Evolutionary conservation across 768 basidiomycete genomes (phyloP), one percentile per base, ranked within the genome.

Genomic region (Piloderma croceum): DNA sequence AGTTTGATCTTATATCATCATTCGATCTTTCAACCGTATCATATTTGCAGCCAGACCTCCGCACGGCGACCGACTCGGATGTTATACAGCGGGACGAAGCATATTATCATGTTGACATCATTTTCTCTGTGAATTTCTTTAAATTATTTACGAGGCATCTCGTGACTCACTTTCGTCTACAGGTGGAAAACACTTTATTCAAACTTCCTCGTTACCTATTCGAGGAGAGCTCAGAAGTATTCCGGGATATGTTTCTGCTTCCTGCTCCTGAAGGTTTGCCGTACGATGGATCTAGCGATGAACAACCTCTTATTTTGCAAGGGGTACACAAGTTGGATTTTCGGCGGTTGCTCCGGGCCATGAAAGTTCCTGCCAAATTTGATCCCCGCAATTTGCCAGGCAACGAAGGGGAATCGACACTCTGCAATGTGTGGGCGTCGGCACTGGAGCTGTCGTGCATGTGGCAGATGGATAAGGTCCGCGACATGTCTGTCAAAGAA

Each of bases 121-220:
- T 41, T 22, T 41, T 41, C 31, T 32, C 23, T 12, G 40, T 41
- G 23, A 21, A 25, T 34, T 41, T 15, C 32, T 15, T 5, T 31
- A 32, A 15, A 13, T 17, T 13, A 13, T 20, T 18, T 40, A 15
- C 10, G 24, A 27, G n/a, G 15, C 38, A 20, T 18, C 27, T 34
- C 12, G 24, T 20, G 7, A 10, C 12, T 13, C 9, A 18, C 7
- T n/a, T n/a, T n/a, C n/a, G n/a, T n/a, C n/a, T n/a, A n/a, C n/a
- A n/a, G 68, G 68, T 67, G 21, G 69, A 70, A 34, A 54, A 59
- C 31, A 48, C 47, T 10, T 41, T 66, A 17, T 71, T 68, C 57
- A 64, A 64, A 41, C 50, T 70, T 9, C 68, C 67, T n/a, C 54
- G 57, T 11, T 50, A 56, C n/a, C 54, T 59, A 19, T 61, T 71